Base-by-base conservation (phyloP, 768 basidiomycete species). In the Pulveroboletus frians region DNA sequence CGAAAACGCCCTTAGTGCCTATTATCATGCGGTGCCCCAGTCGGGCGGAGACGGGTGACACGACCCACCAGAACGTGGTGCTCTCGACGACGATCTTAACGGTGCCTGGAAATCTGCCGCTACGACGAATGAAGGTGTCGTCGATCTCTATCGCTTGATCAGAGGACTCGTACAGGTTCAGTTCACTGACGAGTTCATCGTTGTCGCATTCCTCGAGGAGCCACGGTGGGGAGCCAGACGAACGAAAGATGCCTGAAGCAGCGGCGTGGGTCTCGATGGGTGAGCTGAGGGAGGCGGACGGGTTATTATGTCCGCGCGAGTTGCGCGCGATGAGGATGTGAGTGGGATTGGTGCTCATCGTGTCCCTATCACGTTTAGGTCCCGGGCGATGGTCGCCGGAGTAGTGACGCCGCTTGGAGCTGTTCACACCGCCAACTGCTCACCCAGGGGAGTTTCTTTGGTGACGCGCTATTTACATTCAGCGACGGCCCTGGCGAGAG, bases 51-150 rank as follows among this genome's bases (percentile, higher is more conserved):
- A 20, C 8, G 17, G 14, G n/a, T 17, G 27, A 5, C 30, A 10
- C 11, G 55, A 71, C 86, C 59, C 63, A 92, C 92, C 92, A 95
- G 70, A 95, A 95, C 4, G 88, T 91, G 40, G 88, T 90, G 52
- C 76, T 80, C 65, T 91, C 88, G 21, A 95, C 92, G 17, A 92
- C 75, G 46, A 95, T 91, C 67, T 94, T 95, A 48, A 95, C 90
- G 0, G 83, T 89, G 3, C 92, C 92, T 0, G 90, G 90, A 57
- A 90, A 83, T 29, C 74, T 67, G 32, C 76, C 75, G 52, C 78
- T 71, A 59, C 56, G 56, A 0, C 77, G 79, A 6, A 80, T 80
- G 59, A 95, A 95, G 0, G 89, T 85, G 46, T 84, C 77, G 60
- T 94, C 80, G 37, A 95, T 74, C 42, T 89, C 88, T 47, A 93